Evolutionary conservation across 371 early-diverging fungal genomes (phyloP).

Genomic region (Mortierella sp.): DNA sequence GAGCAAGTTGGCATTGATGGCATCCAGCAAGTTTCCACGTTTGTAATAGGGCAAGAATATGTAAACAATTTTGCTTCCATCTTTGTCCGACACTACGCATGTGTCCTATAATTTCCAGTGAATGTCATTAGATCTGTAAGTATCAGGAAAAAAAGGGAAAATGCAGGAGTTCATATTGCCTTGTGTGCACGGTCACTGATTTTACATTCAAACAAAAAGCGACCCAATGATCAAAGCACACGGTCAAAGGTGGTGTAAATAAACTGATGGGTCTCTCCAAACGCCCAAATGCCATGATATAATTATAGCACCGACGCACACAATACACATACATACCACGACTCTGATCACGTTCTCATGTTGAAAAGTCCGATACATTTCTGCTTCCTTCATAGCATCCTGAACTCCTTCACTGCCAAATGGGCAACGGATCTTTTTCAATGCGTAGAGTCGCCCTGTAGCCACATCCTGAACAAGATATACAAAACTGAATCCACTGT

Average conservation of each 20-base stretch:
- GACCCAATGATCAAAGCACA: constrained; percentile 8
- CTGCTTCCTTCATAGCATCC: constrained; percentile 76
- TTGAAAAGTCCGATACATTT: constrained; percentile 71
- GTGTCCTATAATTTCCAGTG: constrained; percentile 62
- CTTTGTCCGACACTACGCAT: constrained; percentile 68
- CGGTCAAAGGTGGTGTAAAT: neutral
- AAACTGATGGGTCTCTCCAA: no score
- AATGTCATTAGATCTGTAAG: neutral
- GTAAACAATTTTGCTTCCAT: constrained; percentile 73
- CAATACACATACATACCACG: constrained; percentile 61
- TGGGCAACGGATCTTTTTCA: constrained; percentile 79
- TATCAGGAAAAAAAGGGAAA: neutral
- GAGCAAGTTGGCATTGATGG: constrained; percentile 66
- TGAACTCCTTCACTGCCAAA: constrained; percentile 68
- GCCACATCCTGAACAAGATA: constrained; percentile 75
- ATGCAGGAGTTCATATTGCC: constrained; percentile 2
- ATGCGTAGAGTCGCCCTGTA: constrained; percentile 67
- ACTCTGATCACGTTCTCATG: constrained; percentile 79
- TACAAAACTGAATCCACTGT: constrained; percentile 82
- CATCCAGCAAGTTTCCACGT: constrained; percentile 76
- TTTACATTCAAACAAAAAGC: neutral
- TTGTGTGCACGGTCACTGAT: constrained; percentile 4
- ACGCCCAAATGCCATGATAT: neutral
- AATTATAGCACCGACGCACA: neutral
- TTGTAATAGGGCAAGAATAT: constrained; percentile 77